Conservation (phyloP, 768 basidiomycete species). For the Phlebiopsis flavidoalba region DNA sequence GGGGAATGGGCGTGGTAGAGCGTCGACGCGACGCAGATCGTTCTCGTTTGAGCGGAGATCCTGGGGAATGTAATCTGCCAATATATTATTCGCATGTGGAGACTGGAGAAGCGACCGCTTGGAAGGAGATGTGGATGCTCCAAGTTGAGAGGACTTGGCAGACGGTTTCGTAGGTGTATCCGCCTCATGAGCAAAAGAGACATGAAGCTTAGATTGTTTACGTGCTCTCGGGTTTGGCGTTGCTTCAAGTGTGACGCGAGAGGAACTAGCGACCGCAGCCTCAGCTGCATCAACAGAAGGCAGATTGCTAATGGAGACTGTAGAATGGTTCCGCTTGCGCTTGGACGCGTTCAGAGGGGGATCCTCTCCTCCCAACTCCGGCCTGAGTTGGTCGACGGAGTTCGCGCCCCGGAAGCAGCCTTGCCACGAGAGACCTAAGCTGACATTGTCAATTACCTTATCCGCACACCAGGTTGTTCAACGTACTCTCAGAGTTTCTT, state of each 20-base stretch:
- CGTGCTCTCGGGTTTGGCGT: conserved; percentile 63
- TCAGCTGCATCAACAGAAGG: background rate
- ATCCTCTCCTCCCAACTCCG: background rate
- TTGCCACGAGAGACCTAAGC: background rate
- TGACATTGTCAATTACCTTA: too few species aligned
- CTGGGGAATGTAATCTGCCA: conserved; percentile 44
- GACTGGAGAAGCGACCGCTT: conserved; percentile 29
- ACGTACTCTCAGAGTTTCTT: conserved; percentile 40
- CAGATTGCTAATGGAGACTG: conserved; percentile 1
- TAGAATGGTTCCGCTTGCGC: conserved; percentile 6
- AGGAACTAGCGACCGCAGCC: conserved; percentile 13
- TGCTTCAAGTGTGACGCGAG: conserved; percentile 28
- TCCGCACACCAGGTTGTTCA: conserved; percentile 1
- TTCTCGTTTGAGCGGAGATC: conserved; percentile 22
- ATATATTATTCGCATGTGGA: conserved; percentile 42
- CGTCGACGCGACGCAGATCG: conserved; percentile 26
- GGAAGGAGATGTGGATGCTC: conserved; percentile 20
- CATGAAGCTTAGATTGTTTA: conserved; percentile 33
- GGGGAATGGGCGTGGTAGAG: conserved; percentile 48
- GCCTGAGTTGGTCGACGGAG: background rate
- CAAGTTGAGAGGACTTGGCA: conserved; percentile 4
- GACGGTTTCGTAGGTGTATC: conserved; percentile 21
- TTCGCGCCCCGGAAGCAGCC: background rate
- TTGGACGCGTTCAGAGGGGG: background rate
- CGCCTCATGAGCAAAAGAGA: conserved; percentile 17